Evolutionary conservation across 345 rosid species (phyloP).

Genomic region (Hibiscus mutabilis): DNA sequence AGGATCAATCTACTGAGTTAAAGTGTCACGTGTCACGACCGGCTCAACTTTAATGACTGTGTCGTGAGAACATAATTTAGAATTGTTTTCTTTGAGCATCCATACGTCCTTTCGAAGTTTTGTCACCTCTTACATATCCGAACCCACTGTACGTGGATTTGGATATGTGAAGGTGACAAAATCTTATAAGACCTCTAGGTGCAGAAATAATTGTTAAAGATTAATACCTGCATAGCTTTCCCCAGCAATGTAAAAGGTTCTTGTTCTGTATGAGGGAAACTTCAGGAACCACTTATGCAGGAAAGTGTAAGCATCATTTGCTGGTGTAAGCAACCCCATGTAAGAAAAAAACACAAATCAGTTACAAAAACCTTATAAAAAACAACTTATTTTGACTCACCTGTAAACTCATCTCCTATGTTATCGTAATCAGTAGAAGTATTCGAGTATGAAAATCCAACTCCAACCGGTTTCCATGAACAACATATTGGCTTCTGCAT

Average conservation of each 20-base stretch:
- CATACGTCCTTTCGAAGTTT: no score
- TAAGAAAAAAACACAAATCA: neutral
- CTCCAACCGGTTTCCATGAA: constrained; percentile 91
- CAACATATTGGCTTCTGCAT: constrained; percentile 81
- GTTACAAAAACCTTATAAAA: neutral
- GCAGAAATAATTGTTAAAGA: no score
- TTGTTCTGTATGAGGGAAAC: constrained; percentile 57
- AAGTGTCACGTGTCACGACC: no score
- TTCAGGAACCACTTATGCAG: constrained; percentile 65
- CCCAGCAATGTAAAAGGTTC: constrained; percentile 74
- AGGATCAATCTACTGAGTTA: neutral
- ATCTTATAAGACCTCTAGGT: no score
- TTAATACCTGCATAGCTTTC: constrained; percentile 85
- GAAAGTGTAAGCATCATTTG: constrained; percentile 68
- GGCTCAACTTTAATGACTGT: no score
- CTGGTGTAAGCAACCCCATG: constrained; percentile 29
- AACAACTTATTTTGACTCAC: neutral
- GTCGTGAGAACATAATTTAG: no score
- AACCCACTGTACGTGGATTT: no score
- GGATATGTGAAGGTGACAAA: no score
- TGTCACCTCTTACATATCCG: no score
- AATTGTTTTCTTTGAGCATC: no score
- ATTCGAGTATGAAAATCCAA: constrained; percentile 93
- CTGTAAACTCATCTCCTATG: constrained; percentile 48
- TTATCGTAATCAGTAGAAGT: constrained; percentile 48